A percentile compares a stretch with the other conserved stretches of the same genome.
Evolutionary conservation across 441 rosid species (phyloP).

Genomic region (California macrophylla): DNA sequence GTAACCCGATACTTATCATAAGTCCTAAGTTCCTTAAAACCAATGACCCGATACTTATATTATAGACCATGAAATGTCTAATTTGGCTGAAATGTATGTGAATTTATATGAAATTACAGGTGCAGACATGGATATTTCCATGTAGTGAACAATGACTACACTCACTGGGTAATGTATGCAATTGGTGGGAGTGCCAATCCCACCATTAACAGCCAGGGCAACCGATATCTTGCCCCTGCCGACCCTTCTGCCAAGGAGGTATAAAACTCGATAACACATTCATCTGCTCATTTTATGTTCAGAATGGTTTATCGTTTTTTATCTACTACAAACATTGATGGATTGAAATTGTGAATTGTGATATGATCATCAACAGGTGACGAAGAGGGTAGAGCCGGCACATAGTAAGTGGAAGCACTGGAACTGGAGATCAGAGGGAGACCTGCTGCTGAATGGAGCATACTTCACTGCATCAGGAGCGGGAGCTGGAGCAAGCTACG

Average conservation of each 20-base stretch:
- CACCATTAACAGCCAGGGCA: conserved; percentile 92
- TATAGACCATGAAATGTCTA: neutral
- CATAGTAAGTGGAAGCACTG: conserved; percentile 50
- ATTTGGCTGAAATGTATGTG: neutral
- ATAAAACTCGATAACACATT: too few species aligned
- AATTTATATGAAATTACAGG: conserved; percentile 28
- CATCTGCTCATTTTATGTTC: too few species aligned
- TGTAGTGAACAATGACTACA: conserved; percentile 92
- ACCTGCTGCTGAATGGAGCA: conserved; percentile 72
- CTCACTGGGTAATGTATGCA: conserved; percentile 99
- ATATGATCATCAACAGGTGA: conserved; percentile 37
- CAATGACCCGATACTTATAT: neutral
- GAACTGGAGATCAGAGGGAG: conserved; percentile 97
- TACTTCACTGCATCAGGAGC: conserved; percentile 85
- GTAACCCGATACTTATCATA: neutral
- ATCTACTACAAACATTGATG: too few species aligned
- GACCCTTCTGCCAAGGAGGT: conserved; percentile 83
- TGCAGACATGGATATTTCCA: conserved; percentile 96
- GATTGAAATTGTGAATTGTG: too few species aligned
- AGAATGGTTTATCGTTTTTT: too few species aligned
- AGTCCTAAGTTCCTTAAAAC: too few species aligned
- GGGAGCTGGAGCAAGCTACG: conserved; percentile 69
- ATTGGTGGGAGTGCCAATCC: conserved; percentile 92
- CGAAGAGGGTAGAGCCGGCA: conserved; percentile 73
- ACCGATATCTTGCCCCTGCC: conserved; percentile 68